Base-by-base conservation (phyloP, 495 filamentous ascomycete species). In the Trichoderma reesei region DNA sequence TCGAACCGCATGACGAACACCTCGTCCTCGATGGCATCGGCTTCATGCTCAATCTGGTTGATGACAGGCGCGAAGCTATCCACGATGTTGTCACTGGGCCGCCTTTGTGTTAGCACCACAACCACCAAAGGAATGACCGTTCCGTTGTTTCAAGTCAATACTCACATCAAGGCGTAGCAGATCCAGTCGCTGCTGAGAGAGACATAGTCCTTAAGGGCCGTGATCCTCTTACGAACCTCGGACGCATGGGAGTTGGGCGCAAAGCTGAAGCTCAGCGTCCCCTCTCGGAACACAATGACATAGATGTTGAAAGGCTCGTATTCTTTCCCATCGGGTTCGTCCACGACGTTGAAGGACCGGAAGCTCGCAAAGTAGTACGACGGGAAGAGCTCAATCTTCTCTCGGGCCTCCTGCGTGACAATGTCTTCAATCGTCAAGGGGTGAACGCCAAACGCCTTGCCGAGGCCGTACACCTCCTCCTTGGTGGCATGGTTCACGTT, bases 351-450 rank as follows among this genome's bases (percentile, higher is more conserved):
- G 75, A 97, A 98, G 1, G 91, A 95, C 37, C 93, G 87, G 82
- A 98, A 98, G 72, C 90, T 96, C 61, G 96, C 91, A 70, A 98
- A 96, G 72, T 98, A 98, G 79, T 98, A 98, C 59, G 90, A 88
- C 36, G 90, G 88, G 77, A 98, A 98, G 39, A 98, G 85, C 73
- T 98, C 94, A 41, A 98, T 96, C 78, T 98, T 98, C 77, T 98
- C 93, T 31, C 93, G 91, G 16, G 91, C 87, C 78, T 98, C 93
- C 71, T 96, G 91, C 3, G 88, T 94, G 41, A 86, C 84, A 66
- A 98, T 96, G 79, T 98, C 93, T 75, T 98, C 93, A 18, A 89
- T 88, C 10, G 93, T 97, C 74, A 98, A 73, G 5, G 91, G 93
- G 73, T 98, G 93, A 60, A 97, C 89, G 8, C 88, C 88, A 72